A percentile compares a stretch with the other conserved stretches of the same genome.
phyloP scores from a whole-genome alignment of 495 filamentous ascomycete species.

The Lindgomyces ingoldianus region DNA sequence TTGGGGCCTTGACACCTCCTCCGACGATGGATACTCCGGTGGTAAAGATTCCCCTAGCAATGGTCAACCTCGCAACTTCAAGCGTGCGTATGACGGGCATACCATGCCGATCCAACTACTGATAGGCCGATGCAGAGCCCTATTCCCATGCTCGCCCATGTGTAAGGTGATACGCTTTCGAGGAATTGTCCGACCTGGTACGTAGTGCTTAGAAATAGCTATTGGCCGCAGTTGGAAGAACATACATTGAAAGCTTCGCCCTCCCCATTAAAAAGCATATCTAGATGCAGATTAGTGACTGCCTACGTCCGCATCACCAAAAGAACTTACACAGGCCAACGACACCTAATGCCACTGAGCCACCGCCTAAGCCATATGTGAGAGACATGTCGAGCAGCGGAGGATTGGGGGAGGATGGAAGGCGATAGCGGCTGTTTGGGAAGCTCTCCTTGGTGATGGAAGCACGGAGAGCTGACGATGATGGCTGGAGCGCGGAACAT shows the following conservation, averaged over 20 bases:
- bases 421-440: slow-evolving; percentile 13
- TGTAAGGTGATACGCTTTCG: slow-evolving; percentile 89
- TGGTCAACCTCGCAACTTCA: slow-evolving; percentile 2
- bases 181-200: slow-evolving; percentile 86
- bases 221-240: slow-evolving; percentile 14
- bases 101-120: slow-evolving; percentile 97
- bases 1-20: slow-evolving; percentile 90
- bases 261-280: slow-evolving; percentile 96
- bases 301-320: slow-evolving; percentile 17
- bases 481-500: slow-evolving; percentile 17
- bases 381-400: slow-evolving; percentile 42
- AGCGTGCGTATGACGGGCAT: slow-evolving; percentile 43
- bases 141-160: slow-evolving; percentile 89
- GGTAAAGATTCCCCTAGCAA: slow-evolving; percentile 90
- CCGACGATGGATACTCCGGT: slow-evolving; percentile 98
- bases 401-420: neutral
- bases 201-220: slow-evolving; percentile 1
- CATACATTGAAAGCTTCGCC: slow-evolving; percentile 96
- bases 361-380: slow-evolving; percentile 68
- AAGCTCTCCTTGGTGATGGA: slow-evolving; percentile 21
- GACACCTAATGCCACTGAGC: slow-evolving; percentile 70
- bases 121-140: slow-evolving; percentile 93
- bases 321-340: slow-evolving; percentile 78
- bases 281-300: slow-evolving; percentile 55
- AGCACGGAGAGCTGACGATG: slow-evolving; percentile 15